Conservation (phyloP, 1,139 yeast genomes). For the Magnusiomyces tetraspermus region DNA sequence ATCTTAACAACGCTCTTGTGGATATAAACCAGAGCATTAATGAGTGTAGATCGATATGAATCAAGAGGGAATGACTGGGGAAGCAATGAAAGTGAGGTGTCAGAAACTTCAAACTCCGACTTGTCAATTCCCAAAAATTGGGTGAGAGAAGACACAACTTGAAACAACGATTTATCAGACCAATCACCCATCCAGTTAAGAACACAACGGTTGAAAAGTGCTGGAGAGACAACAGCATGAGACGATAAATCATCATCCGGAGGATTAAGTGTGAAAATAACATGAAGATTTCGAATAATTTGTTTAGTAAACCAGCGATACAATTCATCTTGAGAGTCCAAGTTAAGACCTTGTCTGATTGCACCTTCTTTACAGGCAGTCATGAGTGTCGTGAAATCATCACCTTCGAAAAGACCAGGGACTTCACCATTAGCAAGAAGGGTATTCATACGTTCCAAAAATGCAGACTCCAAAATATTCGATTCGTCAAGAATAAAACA, state of each 20-base stretch:
- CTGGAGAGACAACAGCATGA: slow-evolving; percentile 67
- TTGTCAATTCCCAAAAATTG: slow-evolving; percentile 45
- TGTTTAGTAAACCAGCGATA: slow-evolving; percentile 66
- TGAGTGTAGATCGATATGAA: slow-evolving; percentile 41
- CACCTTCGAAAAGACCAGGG: slow-evolving; percentile 83
- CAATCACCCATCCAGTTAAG: slow-evolving; percentile 87
- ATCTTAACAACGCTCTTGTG: slow-evolving; percentile 30
- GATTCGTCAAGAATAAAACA: slow-evolving; percentile 80
- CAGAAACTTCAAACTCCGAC: slow-evolving; percentile 35
- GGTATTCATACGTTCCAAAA: slow-evolving; percentile 86
- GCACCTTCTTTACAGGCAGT: slow-evolving; percentile 51
- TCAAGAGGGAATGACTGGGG: slow-evolving; percentile 15
- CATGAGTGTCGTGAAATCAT: slow-evolving; percentile 50
- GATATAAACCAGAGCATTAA: slow-evolving; percentile 41
- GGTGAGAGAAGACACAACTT: slow-evolving; percentile 42
- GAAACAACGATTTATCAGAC: slow-evolving; percentile 44
- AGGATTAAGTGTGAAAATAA: slow-evolving; percentile 66
- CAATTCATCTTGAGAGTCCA: slow-evolving; percentile 66
- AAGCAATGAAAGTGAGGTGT: slow-evolving; percentile 17
- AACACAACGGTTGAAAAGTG: slow-evolving; percentile 84
- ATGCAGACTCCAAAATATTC: slow-evolving; percentile 63
- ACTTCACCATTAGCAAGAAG: slow-evolving; percentile 84
- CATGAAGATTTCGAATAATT: slow-evolving; percentile 66
- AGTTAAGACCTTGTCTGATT: slow-evolving; percentile 47
- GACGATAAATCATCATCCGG: slow-evolving; percentile 37